Base-by-base conservation (phyloP, 495 filamentous ascomycete species). In the Astrothelium macrocarpum region DNA sequence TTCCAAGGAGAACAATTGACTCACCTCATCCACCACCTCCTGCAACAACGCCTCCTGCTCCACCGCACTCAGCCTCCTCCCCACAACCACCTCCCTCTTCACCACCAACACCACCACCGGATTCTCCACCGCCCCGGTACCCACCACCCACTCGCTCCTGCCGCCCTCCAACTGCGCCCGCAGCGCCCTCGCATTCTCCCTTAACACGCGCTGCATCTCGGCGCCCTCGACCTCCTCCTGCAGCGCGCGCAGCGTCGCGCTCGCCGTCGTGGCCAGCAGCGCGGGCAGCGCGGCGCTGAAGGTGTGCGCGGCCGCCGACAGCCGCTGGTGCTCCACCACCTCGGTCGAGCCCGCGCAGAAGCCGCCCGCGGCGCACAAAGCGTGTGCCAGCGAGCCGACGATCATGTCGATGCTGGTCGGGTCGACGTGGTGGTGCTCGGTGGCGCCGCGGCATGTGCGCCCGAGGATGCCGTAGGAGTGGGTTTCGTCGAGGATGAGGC, bases 381-480 rank as follows among this genome's bases (percentile, higher is more conserved):
- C 87, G 32, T 95, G 91, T 14, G 94, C 87, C 32, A 98, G 82
- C 58, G 91, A 95, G 36, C 95, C 95, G 65, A 97, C 81, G 60
- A 97, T 91, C 90, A 97, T 95, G 74, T 98, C 94, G 59, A 97
- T 86, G 60, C 90, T 85, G 0, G 83, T 82, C 0, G 91, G 85
- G 75, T 97, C 95, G 18, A 97, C 91, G 68, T 97, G 96, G 67
- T 96, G 93, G 28, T 92, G 89, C 72, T 98, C 95, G 1, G 94
- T 97, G 29, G 97, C 77, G 60, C 94, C 94, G 42, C 91, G 85
- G 32, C 95, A 95, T 42, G 89, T 95, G 59, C 90, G 81, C 26
- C 94, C 94, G 23, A 98, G 83, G 25, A 96, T 88, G 61, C 92
- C 95, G 73, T 96, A 98, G 2, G 91, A 96, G 84, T 90, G 94